phyloP scores from a whole-genome alignment of 345 rosid genomes.

The Citrus medica region DNA sequence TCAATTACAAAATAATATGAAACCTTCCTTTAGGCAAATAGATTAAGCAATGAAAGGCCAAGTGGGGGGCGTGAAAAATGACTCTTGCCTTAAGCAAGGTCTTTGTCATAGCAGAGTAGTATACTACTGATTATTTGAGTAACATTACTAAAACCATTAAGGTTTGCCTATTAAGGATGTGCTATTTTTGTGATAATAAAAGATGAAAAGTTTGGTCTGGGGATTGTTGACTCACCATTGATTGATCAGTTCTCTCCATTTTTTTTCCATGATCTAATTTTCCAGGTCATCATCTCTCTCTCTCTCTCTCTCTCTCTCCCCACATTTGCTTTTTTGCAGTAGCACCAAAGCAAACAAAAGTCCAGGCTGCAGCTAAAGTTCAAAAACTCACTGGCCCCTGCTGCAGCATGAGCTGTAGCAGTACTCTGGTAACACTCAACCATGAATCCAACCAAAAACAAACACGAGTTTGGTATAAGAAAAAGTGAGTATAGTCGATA shows the following conservation, averaged over 20 bases:
- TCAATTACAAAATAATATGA: too few relatives aligned
- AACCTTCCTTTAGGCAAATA: background rate
- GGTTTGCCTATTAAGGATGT: background rate
- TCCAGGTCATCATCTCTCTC: background rate
- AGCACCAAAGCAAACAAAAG: background rate
- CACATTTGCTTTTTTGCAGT: background rate
- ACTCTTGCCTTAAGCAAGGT: background rate
- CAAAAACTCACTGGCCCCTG: conserved; percentile 8
- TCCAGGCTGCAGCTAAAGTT: conserved; percentile 12
- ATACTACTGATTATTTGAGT: too few relatives aligned
- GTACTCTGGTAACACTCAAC: background rate
- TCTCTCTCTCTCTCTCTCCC: background rate
- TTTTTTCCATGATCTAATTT: background rate
- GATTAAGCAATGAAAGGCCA: too few relatives aligned
- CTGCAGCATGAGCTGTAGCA: conserved; percentile 12
- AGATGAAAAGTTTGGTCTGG: background rate
- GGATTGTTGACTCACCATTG: background rate
- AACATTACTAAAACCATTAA: background rate
- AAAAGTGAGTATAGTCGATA: background rate
- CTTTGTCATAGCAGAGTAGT: background rate
- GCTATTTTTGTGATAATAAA: background rate
- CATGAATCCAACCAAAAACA: background rate
- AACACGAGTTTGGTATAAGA: background rate
- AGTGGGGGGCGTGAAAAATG: too few relatives aligned
- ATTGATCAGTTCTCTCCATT: background rate